phyloP scores from a whole-genome alignment of 352 stramenopile species.

The Nothophytophthora sp. region DNA sequence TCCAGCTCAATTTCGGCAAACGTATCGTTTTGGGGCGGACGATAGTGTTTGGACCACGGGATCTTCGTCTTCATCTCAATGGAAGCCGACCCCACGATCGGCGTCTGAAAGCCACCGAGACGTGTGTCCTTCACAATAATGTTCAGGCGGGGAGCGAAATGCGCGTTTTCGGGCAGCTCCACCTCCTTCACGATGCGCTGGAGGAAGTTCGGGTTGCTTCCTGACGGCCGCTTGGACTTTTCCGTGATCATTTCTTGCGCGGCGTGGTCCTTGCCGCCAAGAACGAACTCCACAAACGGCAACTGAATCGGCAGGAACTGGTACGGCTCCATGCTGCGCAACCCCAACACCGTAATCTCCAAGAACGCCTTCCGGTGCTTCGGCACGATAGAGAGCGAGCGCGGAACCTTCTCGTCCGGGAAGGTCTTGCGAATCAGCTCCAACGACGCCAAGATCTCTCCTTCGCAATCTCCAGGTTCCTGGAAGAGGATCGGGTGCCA shows the following conservation, averaged over 20 bases:
- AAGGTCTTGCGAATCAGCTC: constrained; percentile 76
- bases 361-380: constrained; percentile 73
- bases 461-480: constrained; percentile 77
- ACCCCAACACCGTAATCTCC: constrained; percentile 83
- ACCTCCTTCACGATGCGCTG: constrained; percentile 90
- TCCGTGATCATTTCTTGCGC: constrained; percentile 88
- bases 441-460: constrained; percentile 75
- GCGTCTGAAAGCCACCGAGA: constrained; percentile 83
- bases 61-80: constrained; percentile 88
- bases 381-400: constrained; percentile 54
- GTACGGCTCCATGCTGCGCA: constrained; percentile 89
- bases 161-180: constrained; percentile 83
- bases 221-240: constrained; percentile 78
- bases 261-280: constrained; percentile 80
- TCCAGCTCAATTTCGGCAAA: constrained; percentile 76
- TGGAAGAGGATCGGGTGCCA: constrained; percentile 84
- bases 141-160: constrained; percentile 89
- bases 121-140: constrained; percentile 91
- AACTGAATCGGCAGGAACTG: constrained; percentile 89
- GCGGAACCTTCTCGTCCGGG: constrained; percentile 61
- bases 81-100: constrained; percentile 82
- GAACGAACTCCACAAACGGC: constrained; percentile 88
- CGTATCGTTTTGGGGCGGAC: constrained; percentile 59
- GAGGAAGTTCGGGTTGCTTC: constrained; percentile 89
- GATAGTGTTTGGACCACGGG: constrained; percentile 80